These are phyloP conservation scores for Mucor plumbeus DNA, from an alignment of 371 early-diverging fungal species.

Conservation along the genomic window DNA sequence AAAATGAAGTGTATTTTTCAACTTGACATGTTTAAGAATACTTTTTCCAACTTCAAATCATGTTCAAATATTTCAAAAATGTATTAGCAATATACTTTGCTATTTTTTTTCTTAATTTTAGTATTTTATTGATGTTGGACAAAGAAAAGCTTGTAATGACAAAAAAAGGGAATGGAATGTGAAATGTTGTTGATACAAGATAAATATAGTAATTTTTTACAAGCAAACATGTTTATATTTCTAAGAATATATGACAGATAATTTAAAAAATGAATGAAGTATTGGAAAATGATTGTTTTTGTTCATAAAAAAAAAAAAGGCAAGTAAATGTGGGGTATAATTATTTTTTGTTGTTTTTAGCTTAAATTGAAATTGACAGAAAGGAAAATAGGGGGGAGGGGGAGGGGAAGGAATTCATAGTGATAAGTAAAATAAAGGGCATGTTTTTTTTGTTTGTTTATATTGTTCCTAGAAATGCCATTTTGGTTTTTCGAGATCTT, in stretches of 20 bases:
- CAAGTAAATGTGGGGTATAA: neutral
- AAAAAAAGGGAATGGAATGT: conserved; percentile 5
- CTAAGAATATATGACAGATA: neutral
- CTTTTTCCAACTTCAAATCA: too few species aligned
- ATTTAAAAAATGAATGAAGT: neutral
- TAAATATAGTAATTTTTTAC: neutral
- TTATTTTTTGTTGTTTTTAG: neutral
- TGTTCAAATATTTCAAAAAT: too few species aligned
- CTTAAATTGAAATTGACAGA: conserved; percentile 3
- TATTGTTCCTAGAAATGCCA: conserved; percentile 26
- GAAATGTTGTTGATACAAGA: neutral
- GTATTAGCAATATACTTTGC: too few species aligned
- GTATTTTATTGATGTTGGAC: conserved; percentile 1
- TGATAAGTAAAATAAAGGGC: neutral
- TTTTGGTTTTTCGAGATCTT: conserved; percentile 34
- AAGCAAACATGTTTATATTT: neutral
- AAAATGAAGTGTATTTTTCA: too few species aligned
- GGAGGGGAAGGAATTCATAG: neutral
- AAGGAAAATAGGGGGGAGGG: neutral
- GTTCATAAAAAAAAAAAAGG: neutral
- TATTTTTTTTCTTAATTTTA: neutral
- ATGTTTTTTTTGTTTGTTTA: neutral
- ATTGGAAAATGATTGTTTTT: neutral
- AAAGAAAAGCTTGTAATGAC: neutral
- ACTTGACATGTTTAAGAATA: too few species aligned